phyloP scores from a whole-genome alignment of 169 alveolate genomes.

The Plasmodium billcollinsi region DNA sequence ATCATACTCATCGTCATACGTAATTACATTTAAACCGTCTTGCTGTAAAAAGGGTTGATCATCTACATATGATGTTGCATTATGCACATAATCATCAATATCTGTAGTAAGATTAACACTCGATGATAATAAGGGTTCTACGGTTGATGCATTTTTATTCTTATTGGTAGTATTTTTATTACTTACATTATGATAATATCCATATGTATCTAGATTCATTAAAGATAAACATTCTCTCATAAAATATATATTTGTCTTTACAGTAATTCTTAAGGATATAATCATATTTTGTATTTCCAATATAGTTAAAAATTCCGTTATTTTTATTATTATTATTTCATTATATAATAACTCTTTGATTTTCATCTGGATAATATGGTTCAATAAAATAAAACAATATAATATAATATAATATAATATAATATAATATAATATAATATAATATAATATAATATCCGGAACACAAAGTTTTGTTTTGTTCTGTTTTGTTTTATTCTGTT shows the following conservation, averaged over 20 bases:
- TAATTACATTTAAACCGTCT: neutral
- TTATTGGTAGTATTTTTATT: neutral
- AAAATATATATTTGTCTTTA: slow-evolving; percentile 64
- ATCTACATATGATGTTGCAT: too few species aligned
- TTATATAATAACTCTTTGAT: slow-evolving; percentile 51
- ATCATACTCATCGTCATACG: slow-evolving; percentile 8
- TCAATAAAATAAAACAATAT: too few species aligned
- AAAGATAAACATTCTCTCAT: slow-evolving; percentile 64
- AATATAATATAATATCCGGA: too few species aligned
- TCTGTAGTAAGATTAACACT: too few species aligned
- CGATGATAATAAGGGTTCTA: neutral
- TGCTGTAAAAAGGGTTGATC: neutral
- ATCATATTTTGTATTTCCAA: slow-evolving; percentile 58
- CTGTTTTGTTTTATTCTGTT: too few species aligned
- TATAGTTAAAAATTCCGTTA: slow-evolving; percentile 58
- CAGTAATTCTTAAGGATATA: slow-evolving; percentile 56
- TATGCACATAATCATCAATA: too few species aligned
- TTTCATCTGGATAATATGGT: slow-evolving; percentile 21
- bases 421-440: too few species aligned
- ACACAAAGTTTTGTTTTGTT: too few species aligned
- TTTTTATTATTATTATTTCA: slow-evolving; percentile 68
- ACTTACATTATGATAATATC: neutral
- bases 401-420: too few species aligned
- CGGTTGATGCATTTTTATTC: neutral
- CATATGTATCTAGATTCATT: slow-evolving; percentile 4